Evolutionary conservation across 345 rosid genomes (phyloP).

Genomic region (Populus tremula): DNA sequence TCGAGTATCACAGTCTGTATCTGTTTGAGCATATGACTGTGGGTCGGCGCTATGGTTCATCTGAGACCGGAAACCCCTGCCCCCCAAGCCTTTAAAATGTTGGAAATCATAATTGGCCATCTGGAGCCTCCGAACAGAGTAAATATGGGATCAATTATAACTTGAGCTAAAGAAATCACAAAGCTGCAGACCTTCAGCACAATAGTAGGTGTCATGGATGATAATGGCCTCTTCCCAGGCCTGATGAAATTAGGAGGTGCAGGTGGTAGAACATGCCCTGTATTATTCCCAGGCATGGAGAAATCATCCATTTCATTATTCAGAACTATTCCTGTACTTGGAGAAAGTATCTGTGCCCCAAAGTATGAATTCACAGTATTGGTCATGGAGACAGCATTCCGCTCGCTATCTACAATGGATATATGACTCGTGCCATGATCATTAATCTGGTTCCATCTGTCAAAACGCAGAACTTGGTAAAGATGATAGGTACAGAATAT

Average conservation of each 20-base stretch:
- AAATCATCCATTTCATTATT: slow-evolving; percentile 77
- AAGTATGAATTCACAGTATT: slow-evolving; percentile 54
- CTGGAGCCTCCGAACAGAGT: too few relatives aligned
- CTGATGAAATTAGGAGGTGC: slow-evolving; percentile 53
- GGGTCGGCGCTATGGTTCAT: too few relatives aligned
- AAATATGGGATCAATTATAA: too few relatives aligned
- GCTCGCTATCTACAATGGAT: slow-evolving; percentile 45
- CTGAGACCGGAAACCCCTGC: too few relatives aligned
- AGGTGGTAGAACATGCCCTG: slow-evolving; percentile 29
- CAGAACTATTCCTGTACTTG: slow-evolving; percentile 54
- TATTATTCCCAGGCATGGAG: slow-evolving; percentile 26
- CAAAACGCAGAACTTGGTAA: not conserved
- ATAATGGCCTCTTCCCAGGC: slow-evolving; percentile 61
- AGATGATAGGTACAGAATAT: too few relatives aligned
- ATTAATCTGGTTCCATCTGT: slow-evolving; percentile 49
- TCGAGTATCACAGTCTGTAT: too few relatives aligned
- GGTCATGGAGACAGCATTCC: slow-evolving; percentile 63
- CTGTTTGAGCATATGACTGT: too few relatives aligned
- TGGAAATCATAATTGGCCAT: too few relatives aligned
- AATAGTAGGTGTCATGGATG: slow-evolving; percentile 63
- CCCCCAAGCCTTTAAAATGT: too few relatives aligned
- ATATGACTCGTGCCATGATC: slow-evolving; percentile 72
- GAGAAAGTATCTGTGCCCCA: slow-evolving; percentile 48
- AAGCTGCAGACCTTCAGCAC: slow-evolving; percentile 40
- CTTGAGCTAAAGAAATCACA: not conserved